Base-by-base conservation (phyloP, 805 yeast genomes). In the Ogataea nakhonphanomensis region DNA sequence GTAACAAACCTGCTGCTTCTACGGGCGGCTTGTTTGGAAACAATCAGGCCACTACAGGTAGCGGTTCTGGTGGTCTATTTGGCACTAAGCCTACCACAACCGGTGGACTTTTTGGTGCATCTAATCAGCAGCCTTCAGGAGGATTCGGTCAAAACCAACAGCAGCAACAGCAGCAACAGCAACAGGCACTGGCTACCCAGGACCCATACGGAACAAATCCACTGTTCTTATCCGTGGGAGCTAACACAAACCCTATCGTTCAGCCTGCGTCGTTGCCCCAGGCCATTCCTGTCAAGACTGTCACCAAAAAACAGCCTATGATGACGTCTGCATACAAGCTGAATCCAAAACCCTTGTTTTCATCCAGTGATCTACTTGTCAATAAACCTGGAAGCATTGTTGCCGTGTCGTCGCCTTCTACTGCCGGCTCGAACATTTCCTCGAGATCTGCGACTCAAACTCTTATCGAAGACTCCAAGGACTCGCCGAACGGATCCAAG, bases 171-270 rank as follows among this genome's bases (percentile, higher is more conserved):
- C 47, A 36, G 29, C 53, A 52, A 31, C 54, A 51, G 31, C 65
- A 39, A 64, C 71, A 30, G 43, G 49, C 26, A 25, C 46, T 38
- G 44, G 45, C 64, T 38, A 69, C 65, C 42, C 69, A 71, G 44
- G 77, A 83, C 57, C 96, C 96, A 31, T 90, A 86, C 57, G 95
- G 96, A 1, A 73, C 77, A 34, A 81, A 81, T 51, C 84, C 89
- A 5, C 66, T 90, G 37, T 87, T 85, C 51, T 43, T 65, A 3
- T 60, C 58, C 30, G 51, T 60, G 22, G 59, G 61, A 24, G 55
- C 63, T n/a, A 66, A 65, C 8, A 51, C 54, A 22, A 57, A 66
- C 11, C 65, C 70, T 6, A 37, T 64, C 15, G 58, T 64, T 20
- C 66, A 73, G 29, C 71, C 76, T 8, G 64, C 74, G 7, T 71